A percentile compares a stretch with the other conserved stretches of the same genome.
These are phyloP conservation scores for Prunus mongolica DNA, from an alignment of 306 rosid genomes.

Conservation along the genomic window DNA sequence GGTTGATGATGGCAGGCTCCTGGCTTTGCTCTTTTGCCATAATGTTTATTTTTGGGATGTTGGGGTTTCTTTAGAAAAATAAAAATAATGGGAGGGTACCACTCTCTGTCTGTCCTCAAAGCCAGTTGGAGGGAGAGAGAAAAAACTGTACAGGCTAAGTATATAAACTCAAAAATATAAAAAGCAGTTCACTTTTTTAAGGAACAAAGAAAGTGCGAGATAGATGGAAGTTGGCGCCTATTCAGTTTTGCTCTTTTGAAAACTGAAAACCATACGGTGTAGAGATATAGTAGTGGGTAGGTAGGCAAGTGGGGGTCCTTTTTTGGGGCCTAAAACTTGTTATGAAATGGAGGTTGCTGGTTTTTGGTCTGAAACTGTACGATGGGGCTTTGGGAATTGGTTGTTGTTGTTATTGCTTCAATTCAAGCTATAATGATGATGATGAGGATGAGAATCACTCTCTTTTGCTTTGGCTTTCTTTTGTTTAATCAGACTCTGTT, in stretches of 20 bases:
- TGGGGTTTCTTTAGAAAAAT: slow-evolving; percentile 13
- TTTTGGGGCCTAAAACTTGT: too few relatives aligned
- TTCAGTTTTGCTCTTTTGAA: neutral
- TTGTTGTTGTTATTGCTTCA: neutral
- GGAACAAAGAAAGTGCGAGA: neutral
- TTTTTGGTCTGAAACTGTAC: neutral
- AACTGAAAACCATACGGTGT: neutral
- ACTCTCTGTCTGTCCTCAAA: neutral
- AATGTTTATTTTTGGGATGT: slow-evolving; percentile 12
- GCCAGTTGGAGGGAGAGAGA: neutral
- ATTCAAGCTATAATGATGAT: neutral
- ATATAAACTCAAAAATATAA: slow-evolving; percentile 14
- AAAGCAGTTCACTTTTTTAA: slow-evolving; percentile 28
- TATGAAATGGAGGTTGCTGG: neutral
- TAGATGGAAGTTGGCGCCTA: slow-evolving; percentile 1
- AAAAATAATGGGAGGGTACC: neutral
- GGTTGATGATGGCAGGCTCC: slow-evolving; percentile 29
- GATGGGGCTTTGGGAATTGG: slow-evolving; percentile 6
- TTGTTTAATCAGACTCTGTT: neutral
- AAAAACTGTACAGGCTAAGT: neutral
- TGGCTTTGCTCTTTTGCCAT: slow-evolving; percentile 48
- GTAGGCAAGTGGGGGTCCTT: neutral
- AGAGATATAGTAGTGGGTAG: neutral
- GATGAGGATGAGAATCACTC: slow-evolving; percentile 1
- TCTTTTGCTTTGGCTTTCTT: neutral